A percentile compares a stretch with the other conserved stretches of the same genome.
phyloP scores from a whole-genome alignment of 1,284 basidiomycete genomes.

The Fistulinella staudtii region DNA sequence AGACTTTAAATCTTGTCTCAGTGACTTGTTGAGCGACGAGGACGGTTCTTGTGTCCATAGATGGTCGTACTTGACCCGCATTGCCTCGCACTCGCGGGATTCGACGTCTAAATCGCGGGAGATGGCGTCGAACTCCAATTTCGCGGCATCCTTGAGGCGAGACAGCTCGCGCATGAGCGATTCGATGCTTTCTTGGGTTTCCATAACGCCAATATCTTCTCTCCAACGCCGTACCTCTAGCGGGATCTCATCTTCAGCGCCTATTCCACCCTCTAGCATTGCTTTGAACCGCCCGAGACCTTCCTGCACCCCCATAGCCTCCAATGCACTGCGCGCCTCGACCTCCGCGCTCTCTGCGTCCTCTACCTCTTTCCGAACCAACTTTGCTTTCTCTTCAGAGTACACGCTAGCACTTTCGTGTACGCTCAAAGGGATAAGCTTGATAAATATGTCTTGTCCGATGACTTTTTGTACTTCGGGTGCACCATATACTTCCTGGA shows the following conservation, averaged over 20 bases:
- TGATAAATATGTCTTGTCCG: slow-evolving; percentile 86
- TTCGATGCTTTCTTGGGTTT: slow-evolving; percentile 63
- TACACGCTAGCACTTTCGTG: slow-evolving; percentile 96
- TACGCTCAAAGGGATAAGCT: slow-evolving; percentile 89
- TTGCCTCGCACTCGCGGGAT: slow-evolving; percentile 77
- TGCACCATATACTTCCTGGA: slow-evolving; percentile 91
- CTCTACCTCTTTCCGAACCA: slow-evolving; percentile 88
- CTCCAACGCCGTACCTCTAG: slow-evolving; percentile 73
- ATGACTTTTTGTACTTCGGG: slow-evolving; percentile 95
- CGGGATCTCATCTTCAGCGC: slow-evolving; percentile 69
- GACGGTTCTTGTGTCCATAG: slow-evolving; percentile 90
- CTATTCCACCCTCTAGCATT: slow-evolving; percentile 69
- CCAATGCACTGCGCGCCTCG: slow-evolving; percentile 77
- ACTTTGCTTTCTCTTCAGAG: slow-evolving; percentile 97
- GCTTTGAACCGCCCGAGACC: slow-evolving; percentile 75
- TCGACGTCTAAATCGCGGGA: slow-evolving; percentile 71
- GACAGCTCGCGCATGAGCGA: slow-evolving; percentile 60
- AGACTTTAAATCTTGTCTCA: slow-evolving; percentile 79
- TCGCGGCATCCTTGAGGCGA: slow-evolving; percentile 58
- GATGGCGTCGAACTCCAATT: slow-evolving; percentile 57
- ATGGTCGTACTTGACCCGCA: slow-evolving; percentile 85
- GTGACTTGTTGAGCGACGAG: slow-evolving; percentile 63
- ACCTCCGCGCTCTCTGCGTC: slow-evolving; percentile 80
- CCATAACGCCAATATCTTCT: slow-evolving; percentile 69
- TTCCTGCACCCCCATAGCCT: slow-evolving; percentile 78